Conservation (phyloP, 2,329 filamentous ascomycete species). For the Colletotrichum orbiculare region DNA sequence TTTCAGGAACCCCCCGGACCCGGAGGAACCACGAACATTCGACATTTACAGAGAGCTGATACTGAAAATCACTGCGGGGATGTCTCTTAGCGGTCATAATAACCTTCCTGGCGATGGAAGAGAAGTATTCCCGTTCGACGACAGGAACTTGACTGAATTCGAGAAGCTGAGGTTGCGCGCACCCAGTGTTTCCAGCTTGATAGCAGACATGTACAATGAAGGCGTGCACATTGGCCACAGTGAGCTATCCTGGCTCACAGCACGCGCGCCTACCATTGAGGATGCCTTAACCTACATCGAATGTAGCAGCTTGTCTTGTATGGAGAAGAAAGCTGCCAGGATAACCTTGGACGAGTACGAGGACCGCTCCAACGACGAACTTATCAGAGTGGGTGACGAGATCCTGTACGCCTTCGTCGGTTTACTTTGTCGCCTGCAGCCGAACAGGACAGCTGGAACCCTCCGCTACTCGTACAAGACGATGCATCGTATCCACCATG, state of each 20-base stretch:
- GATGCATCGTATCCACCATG: conserved; percentile 16
- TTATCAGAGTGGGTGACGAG: conserved; percentile 41
- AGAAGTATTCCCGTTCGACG: conserved; percentile 48
- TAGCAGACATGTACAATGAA: conserved; percentile 64
- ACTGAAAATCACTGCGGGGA: conserved; percentile 60
- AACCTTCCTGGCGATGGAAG: conserved; percentile 40
- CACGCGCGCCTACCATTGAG: conserved; percentile 24
- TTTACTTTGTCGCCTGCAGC: conserved; percentile 29
- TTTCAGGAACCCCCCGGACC: conserved; percentile 52
- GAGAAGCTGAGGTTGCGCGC: conserved; percentile 72
- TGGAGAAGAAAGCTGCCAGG: conserved; percentile 3
- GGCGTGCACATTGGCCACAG: conserved; percentile 50
- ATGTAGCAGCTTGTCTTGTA: conserved; percentile 16
- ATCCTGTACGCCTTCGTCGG: conserved; percentile 41
- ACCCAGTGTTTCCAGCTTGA: conserved; percentile 69
- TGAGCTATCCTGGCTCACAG: conserved; percentile 29
- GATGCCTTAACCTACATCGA: conserved; percentile 45
- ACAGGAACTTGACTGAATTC: conserved; percentile 69
- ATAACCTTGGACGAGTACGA: background rate
- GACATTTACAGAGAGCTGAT: conserved; percentile 71
- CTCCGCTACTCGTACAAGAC: background rate
- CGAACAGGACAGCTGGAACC: conserved; percentile 4
- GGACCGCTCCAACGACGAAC: background rate
- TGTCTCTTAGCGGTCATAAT: conserved; percentile 38
- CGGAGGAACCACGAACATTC: conserved; percentile 48